Percentiles rank a stretch among this genome's conserved stretches.
Conservation (phyloP, 257 asterid genomes). For the Ajuga chamaepitys region DNA sequence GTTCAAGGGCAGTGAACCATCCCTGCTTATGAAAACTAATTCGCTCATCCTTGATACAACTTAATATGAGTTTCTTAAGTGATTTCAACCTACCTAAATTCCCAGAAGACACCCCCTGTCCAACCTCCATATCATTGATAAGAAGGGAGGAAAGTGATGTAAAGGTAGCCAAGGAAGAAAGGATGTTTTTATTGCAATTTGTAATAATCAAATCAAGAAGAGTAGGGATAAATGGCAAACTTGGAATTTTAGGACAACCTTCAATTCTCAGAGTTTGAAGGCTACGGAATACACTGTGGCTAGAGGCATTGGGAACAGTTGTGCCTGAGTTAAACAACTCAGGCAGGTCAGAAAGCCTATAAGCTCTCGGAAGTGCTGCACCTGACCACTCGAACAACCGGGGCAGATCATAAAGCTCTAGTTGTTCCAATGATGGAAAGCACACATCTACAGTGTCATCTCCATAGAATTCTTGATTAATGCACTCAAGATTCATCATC, state of each 20-base stretch:
- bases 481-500: not conserved
- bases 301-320: not conserved
- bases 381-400: not conserved
- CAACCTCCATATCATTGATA: not conserved
- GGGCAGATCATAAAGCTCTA: constrained; percentile 10
- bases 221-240: not conserved
- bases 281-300: not conserved
- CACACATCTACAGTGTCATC: not conserved
- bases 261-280: constrained; percentile 7
- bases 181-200: not conserved
- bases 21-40: not conserved
- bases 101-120: not conserved
- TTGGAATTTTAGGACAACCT: not conserved
- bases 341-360: not conserved
- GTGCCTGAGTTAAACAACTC: not conserved
- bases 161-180: not conserved
- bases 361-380: not conserved
- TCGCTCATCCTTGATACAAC: not conserved
- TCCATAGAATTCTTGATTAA: not conserved
- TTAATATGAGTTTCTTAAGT: constrained; percentile 4
- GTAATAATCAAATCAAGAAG: not conserved
- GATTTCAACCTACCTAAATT: not conserved
- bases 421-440: constrained; percentile 9
- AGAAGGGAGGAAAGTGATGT: constrained; percentile 8
- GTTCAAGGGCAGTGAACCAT: not conserved